These are phyloP conservation scores for Dactylellina haptotyla DNA, from an alignment of 2,329 filamentous ascomycete species.

Conservation along the genomic window DNA sequence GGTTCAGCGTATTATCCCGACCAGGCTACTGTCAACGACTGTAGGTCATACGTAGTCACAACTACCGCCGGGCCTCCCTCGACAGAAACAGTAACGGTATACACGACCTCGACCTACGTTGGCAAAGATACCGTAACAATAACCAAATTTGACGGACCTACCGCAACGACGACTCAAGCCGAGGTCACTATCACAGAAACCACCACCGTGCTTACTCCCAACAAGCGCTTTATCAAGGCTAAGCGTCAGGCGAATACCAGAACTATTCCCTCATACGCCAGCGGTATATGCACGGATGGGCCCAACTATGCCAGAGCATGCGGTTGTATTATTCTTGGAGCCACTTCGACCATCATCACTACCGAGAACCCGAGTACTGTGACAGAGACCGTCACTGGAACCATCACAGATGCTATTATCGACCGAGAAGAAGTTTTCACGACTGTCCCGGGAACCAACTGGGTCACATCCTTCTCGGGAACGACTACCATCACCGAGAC, in stretches of 20 bases:
- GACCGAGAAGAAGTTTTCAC: not conserved
- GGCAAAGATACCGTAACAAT: not conserved
- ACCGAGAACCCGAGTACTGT: not conserved
- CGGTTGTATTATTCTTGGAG: not conserved
- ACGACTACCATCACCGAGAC: not conserved
- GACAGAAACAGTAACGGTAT: not conserved
- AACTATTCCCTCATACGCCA: constrained; percentile 1
- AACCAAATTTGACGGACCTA: not conserved
- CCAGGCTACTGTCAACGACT: not conserved
- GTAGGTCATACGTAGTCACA: constrained; percentile 1
- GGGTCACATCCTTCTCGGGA: not conserved
- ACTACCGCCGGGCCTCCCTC: not conserved
- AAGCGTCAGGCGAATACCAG: not conserved
- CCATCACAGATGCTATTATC: not conserved
- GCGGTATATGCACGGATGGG: not conserved
- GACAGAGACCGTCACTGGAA: not conserved
- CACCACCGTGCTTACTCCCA: not conserved
- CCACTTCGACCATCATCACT: not conserved
- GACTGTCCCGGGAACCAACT: not conserved
- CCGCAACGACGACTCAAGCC: not conserved
- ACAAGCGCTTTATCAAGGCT: too few species aligned
- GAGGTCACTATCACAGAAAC: not conserved
- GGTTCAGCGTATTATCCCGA: not conserved
- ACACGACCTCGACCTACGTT: not conserved
- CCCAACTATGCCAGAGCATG: constrained; percentile 1